Evolutionary conservation across 495 filamentous ascomycete species (phyloP).

Genomic region (Parathielavia appendiculata): DNA sequence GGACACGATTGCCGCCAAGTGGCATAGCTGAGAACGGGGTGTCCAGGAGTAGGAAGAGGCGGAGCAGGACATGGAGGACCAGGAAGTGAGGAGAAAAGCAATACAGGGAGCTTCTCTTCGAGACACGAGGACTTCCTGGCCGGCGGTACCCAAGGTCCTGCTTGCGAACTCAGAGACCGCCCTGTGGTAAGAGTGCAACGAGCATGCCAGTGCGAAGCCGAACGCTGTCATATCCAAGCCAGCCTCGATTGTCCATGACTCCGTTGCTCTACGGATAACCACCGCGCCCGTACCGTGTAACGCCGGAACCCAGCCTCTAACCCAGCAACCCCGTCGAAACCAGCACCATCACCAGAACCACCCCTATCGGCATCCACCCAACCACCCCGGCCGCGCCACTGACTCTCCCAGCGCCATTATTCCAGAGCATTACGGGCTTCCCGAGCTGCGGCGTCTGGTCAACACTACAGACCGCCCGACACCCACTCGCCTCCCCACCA

Average conservation of each 20-base stretch:
- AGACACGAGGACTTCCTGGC: too few species aligned
- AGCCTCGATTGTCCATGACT: too few species aligned
- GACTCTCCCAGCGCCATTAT: slow-evolving; percentile 30
- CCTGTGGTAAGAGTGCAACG: too few species aligned
- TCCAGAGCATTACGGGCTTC: slow-evolving; percentile 41
- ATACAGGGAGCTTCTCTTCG: too few species aligned
- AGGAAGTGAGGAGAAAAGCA: too few species aligned
- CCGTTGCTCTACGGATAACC: neutral
- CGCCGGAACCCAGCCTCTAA: neutral
- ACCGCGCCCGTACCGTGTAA: neutral
- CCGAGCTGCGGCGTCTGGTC: slow-evolving; percentile 42
- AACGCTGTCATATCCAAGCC: too few species aligned
- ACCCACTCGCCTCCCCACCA: slow-evolving; percentile 16
- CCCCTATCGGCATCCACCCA: slow-evolving; percentile 1
- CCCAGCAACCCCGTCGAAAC: slow-evolving; percentile 4
- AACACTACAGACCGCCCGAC: slow-evolving; percentile 46
- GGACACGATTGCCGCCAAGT: neutral
- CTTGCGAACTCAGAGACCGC: too few species aligned
- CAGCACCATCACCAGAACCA: neutral
- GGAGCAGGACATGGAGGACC: too few species aligned
- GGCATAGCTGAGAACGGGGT: too few species aligned
- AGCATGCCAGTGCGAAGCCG: too few species aligned
- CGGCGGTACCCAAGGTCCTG: too few species aligned
- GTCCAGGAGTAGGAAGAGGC: too few species aligned
- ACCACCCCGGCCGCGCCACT: neutral